Evolutionary conservation across 257 asterid genomes (phyloP), one percentile per base, ranked within the genome.

Genomic region (Buddleja alternifolia): DNA sequence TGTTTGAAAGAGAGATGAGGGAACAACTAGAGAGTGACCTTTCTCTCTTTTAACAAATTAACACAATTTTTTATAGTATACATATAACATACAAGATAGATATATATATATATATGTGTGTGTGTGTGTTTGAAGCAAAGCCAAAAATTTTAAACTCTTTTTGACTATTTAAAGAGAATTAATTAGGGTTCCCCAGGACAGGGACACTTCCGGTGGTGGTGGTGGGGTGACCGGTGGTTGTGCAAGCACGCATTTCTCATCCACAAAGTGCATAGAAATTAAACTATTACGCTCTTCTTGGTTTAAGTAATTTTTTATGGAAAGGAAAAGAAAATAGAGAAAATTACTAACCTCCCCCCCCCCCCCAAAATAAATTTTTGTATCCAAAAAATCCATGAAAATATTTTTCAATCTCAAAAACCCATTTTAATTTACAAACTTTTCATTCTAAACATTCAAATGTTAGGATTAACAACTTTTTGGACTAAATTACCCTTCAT

Each of bases 21-120:
- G 83, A 82, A 81, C 85, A 79, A 82, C 75, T 75, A 74, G 78
- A 78, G 17, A 56, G 59, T 36, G 72, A 75, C 77, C 8, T 52
- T 60, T 55, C 21, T 21, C 19, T 24, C 52, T 62, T n/a, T 36
- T 64, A 39, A 46, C 3, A 41, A 41, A n/a, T n/a, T n/a, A n/a
- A 4, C 11, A 41, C 16, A 45, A 24, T 37, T n/a, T n/a, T n/a
- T n/a, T n/a, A n/a, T n/a, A n/a, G 4, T 6, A 55, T 29, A 54
- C 23, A 54, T 20, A 21, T 21, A 53, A 29, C 19, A 20, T 20
- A 51, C 8, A 51, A 12, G 3, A 2, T 44, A 11, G 3, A 1
- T 44, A 50, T 10, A 16, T 3, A 10, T 44, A 50, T 17, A 50
- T 50, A 1, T 7, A 10, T 41, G n/a, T 41, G n/a, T 41, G n/a